These are phyloP conservation scores for Kokia cookei DNA, from an alignment of 441 rosid species.

Conservation along the genomic window DNA sequence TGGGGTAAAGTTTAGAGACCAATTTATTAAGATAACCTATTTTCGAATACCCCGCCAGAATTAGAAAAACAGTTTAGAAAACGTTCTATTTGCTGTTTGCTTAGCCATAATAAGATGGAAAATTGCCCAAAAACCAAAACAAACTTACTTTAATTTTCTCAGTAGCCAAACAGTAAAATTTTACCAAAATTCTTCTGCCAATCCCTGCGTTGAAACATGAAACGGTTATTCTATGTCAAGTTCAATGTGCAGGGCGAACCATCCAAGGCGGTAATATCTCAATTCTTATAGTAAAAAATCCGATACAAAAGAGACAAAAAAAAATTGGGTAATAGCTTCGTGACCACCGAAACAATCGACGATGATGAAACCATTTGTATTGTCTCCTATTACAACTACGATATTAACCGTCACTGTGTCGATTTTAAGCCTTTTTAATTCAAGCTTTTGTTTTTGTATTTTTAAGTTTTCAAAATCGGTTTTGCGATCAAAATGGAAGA, in stretches of 20 bases:
- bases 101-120: conserved; percentile 7
- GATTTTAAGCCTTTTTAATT: not conserved
- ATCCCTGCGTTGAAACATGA: not conserved
- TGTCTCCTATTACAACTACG: not conserved
- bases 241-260: conserved; percentile 16
- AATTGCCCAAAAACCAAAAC: not conserved
- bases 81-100: conserved; percentile 9
- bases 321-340: conserved; percentile 4
- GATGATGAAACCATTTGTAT: conserved; percentile 8
- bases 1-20: too few relatives aligned
- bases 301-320: not conserved
- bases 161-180: conserved; percentile 5
- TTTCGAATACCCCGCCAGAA: not conserved
- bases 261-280: conserved; percentile 3
- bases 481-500: conserved; percentile 7
- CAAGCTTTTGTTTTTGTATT: not conserved
- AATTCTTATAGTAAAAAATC: not conserved
- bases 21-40: too few relatives aligned
- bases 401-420: conserved; percentile 1
- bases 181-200: not conserved
- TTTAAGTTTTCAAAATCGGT: not conserved
- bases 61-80: not conserved
- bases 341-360: not conserved
- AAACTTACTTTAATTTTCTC: conserved; percentile 6
- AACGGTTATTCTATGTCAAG: not conserved